phyloP scores from a whole-genome alignment of 768 basidiomycete species.

The Auriculariales sp. region DNA sequence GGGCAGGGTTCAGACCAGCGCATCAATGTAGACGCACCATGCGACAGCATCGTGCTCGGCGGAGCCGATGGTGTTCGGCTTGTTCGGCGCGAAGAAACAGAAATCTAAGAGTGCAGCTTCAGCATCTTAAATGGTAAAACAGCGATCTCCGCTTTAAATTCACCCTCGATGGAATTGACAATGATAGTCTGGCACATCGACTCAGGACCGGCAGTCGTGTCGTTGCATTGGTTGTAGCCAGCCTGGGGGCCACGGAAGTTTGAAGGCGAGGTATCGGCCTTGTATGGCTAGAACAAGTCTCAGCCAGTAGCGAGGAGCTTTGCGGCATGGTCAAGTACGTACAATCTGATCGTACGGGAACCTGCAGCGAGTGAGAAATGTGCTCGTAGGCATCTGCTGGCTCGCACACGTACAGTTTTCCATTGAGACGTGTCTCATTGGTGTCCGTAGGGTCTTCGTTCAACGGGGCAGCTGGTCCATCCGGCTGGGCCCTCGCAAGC shows the following conservation, averaged over 20 bases:
- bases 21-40: no score
- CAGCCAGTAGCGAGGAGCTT: neutral
- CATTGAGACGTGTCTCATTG: neutral
- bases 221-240: conserved; percentile 61
- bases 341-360: neutral
- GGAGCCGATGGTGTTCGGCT: conserved; percentile 35
- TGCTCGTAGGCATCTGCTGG: neutral
- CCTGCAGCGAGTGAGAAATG: neutral
- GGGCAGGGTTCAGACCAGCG: no score
- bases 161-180: conserved; percentile 37
- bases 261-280: conserved; percentile 13
- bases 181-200: conserved; percentile 61
- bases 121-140: neutral
- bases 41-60: conserved; percentile 1
- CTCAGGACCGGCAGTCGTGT: conserved; percentile 41
- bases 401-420: neutral
- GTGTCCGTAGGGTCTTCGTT: neutral
- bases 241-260: conserved; percentile 35
- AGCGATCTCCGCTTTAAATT: neutral
- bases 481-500: no score
- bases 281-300: conserved; percentile 17
- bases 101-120: conserved; percentile 23
- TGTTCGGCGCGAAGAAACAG: conserved; percentile 50
- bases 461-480: no score
- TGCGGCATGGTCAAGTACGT: neutral